Evolutionary conservation across 495 filamentous ascomycete genomes (phyloP).

Genomic region (Daldinia vernicosa): DNA sequence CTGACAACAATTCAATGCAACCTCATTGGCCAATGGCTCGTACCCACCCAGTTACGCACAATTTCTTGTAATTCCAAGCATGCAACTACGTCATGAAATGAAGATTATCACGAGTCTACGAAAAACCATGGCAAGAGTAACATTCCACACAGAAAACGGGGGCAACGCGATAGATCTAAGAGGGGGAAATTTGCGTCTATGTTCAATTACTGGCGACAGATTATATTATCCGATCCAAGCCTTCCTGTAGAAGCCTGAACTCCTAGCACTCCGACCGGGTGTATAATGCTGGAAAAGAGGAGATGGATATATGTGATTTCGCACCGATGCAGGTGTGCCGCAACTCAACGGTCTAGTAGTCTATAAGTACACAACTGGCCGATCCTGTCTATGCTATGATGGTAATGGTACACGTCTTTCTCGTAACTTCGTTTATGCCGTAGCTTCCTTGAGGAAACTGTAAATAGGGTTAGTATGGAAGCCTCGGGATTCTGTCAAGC

Average conservation of each 20-base stretch:
- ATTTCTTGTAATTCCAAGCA: constrained; percentile 18
- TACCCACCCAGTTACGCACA: constrained; percentile 4
- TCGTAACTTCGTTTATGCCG: constrained; percentile 60
- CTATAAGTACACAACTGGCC: constrained; percentile 49
- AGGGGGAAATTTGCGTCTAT: constrained; percentile 4
- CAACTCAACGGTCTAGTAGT: constrained; percentile 45
- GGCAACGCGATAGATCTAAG: neutral
- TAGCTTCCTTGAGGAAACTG: constrained; percentile 73
- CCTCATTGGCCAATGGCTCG: constrained; percentile 31
- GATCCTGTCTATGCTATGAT: constrained; percentile 47
- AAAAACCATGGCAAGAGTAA: neutral
- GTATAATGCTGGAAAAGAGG: constrained; percentile 39
- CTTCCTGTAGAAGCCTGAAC: constrained; percentile 37
- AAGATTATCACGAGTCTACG: neutral
- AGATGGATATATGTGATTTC: constrained; percentile 46
- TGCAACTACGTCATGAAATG: constrained; percentile 35
- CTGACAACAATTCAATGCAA: neutral
- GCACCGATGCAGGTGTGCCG: constrained; percentile 37
- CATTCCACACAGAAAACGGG: neutral
- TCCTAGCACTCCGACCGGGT: constrained; percentile 35
- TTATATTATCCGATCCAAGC: constrained; percentile 40
- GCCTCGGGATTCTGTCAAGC: neutral
- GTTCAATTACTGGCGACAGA: constrained; percentile 37
- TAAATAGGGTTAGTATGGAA: constrained; percentile 19
- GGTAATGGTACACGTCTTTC: constrained; percentile 49